A percentile compares a stretch with the other conserved stretches of the same genome.
These are phyloP conservation scores for Trifolium dubium DNA, from an alignment of 306 rosid species.

Conservation along the genomic window DNA sequence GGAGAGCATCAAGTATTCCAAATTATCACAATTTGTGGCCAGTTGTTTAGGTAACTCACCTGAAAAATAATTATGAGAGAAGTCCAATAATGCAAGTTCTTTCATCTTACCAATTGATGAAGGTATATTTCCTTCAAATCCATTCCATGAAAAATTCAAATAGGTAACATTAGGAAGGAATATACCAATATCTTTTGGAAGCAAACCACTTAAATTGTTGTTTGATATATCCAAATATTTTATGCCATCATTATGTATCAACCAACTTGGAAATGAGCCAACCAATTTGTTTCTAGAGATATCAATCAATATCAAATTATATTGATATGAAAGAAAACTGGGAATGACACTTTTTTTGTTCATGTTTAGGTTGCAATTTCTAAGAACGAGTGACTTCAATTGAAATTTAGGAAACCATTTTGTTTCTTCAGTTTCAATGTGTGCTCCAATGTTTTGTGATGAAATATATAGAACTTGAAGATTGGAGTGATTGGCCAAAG, in stretches of 20 bases:
- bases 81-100: no score
- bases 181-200: slow-evolving; percentile 33
- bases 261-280: slow-evolving; percentile 41
- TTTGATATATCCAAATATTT: slow-evolving; percentile 15
- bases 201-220: slow-evolving; percentile 33
- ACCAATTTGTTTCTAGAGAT: slow-evolving; percentile 33
- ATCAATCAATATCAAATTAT: slow-evolving; percentile 16
- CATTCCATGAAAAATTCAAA: slow-evolving; percentile 27
- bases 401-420: slow-evolving; percentile 44
- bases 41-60: slow-evolving; percentile 27
- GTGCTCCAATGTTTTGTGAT: neutral
- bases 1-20: neutral
- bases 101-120: slow-evolving; percentile 36
- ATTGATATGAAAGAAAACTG: slow-evolving; percentile 35
- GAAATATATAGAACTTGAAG: neutral
- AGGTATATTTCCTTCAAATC: slow-evolving; percentile 38
- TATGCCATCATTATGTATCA: neutral
- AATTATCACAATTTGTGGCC: neutral
- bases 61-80: slow-evolving; percentile 30
- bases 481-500: neutral
- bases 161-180: neutral
- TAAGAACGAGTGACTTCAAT: slow-evolving; percentile 15
- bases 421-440: neutral
- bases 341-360: neutral
- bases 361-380: slow-evolving; percentile 36